Percentiles rank a stretch among this genome's conserved stretches.
Evolutionary conservation across 345 rosid genomes (phyloP).

Genomic region (Balakata baccata): DNA sequence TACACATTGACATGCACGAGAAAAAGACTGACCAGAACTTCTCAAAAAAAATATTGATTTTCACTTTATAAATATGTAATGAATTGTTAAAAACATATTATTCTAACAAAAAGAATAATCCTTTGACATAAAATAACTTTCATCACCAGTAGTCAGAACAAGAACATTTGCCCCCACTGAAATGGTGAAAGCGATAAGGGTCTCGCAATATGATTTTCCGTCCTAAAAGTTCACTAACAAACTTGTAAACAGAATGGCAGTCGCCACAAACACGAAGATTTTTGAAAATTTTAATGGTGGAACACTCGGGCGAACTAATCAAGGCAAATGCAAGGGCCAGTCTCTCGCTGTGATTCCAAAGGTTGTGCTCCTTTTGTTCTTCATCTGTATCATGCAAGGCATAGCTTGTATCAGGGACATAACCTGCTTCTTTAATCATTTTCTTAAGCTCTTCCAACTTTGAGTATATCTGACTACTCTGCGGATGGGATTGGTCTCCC

Average conservation of each 20-base stretch:
- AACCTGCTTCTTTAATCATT: constrained; percentile 76
- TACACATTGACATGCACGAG: too few relatives aligned
- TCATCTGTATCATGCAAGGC: constrained; percentile 88
- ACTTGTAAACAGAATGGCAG: constrained; percentile 81
- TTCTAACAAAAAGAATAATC: background rate
- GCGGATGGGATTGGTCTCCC: constrained; percentile 68
- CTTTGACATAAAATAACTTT: background rate
- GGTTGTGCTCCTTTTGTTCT: constrained; percentile 84
- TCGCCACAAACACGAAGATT: constrained; percentile 82
- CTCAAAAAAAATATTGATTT: too few relatives aligned
- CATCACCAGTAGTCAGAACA: constrained; percentile 78
- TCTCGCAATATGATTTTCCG: constrained; percentile 65
- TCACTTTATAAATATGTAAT: too few relatives aligned
- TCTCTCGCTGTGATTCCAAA: constrained; percentile 89
- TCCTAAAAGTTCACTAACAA: constrained; percentile 45
- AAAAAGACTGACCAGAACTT: too few relatives aligned
- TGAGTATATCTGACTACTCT: constrained; percentile 45
- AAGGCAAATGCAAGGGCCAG: constrained; percentile 77
- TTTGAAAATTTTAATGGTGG: constrained; percentile 66
- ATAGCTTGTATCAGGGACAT: constrained; percentile 68
- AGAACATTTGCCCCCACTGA: constrained; percentile 66
- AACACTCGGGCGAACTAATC: constrained; percentile 55
- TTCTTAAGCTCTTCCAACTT: constrained; percentile 78
- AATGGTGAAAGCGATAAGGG: constrained; percentile 84
- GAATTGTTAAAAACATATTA: too few relatives aligned